Base-by-base conservation (phyloP, 2,329 filamentous ascomycete genomes). In the Tetracladium maxilliforme region DNA sequence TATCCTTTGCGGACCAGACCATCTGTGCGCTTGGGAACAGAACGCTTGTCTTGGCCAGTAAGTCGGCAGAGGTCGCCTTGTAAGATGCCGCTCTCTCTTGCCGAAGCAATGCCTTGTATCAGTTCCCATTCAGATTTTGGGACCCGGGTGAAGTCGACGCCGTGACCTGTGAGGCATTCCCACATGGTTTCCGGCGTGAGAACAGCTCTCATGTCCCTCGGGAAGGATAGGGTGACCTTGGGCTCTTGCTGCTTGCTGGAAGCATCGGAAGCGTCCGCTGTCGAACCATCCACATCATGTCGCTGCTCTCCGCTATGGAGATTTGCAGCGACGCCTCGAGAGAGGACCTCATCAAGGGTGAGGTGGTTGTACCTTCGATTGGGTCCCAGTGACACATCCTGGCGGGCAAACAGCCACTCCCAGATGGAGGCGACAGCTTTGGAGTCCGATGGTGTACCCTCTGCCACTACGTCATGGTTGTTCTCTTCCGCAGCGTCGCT, bases 31-130 rank as follows among this genome's bases (percentile, higher is more conserved):
- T 64, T 69, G 4, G 70, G 69, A 2, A 74, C 57, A 2, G 69
- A 73, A 25, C 69, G 60, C 39, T 74, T 74, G 43, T 74, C 70
- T 40, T 74, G 70, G 13, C 60, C 56, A 9, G 66, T 65, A 1
- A 70, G 47, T 12, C 59, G 57, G 10, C 64, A 61, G 14, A 74
- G 51, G 30, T 73, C 67, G 20, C 64, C 64, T 43, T 75, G 70
- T 10, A 72, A 46, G 21, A 74, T 71, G 5, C 70, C 70, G 6
- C 59, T 47, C 6, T 54, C 48, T 25, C 56, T 61, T 10, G 54
- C 56, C 1, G 61, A 63, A 12, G 66, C 68, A 27, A 73, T 70
- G 11, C 63, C 64, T 11, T 68, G 48, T 7, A 73, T 51, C 3
- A 65, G 54, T 33, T 61, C 54, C 67, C 68, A 73, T 44, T 72